Percentiles rank a stretch among this genome's conserved stretches.
Evolutionary conservation across 2,329 filamentous ascomycete genomes (phyloP).

Genomic region (Pseudocercospora pini-densiflorae): DNA sequence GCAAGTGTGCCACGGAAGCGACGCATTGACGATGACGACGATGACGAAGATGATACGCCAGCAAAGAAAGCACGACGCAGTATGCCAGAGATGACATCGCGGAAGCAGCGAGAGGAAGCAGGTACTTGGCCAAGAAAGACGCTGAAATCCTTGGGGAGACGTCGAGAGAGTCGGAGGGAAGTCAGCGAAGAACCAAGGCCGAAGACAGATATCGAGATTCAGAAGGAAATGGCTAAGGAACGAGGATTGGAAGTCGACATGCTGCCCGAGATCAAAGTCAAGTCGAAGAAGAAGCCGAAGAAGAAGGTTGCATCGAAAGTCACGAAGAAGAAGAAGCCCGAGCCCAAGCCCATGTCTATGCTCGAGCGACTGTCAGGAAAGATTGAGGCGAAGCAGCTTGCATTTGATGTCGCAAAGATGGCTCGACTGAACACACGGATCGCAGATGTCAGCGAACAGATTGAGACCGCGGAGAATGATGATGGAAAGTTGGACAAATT

Average conservation of each 20-base stretch:
- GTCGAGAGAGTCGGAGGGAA: background rate
- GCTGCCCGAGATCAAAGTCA: background rate
- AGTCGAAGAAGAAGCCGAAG: background rate
- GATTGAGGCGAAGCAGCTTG: constrained; percentile 1
- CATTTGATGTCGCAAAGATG: constrained; percentile 17
- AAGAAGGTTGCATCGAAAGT: background rate
- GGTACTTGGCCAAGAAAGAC: background rate
- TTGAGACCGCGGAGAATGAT: background rate
- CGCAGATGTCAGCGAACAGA: constrained; percentile 1
- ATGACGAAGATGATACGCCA: background rate
- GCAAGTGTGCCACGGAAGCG: background rate
- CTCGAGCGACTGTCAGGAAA: background rate
- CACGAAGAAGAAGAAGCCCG: constrained; percentile 6
- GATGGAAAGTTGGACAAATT: background rate
- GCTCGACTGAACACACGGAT: constrained; percentile 19
- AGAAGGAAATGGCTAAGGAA: background rate
- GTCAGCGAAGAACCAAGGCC: background rate
- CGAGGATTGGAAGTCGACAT: background rate
- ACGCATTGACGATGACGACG: constrained; percentile 1
- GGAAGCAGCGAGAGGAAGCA: background rate
- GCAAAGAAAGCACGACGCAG: constrained; percentile 1
- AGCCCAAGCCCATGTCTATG: background rate
- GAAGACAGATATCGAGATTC: background rate
- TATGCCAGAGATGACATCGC: background rate
- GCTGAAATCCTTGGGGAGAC: background rate